phyloP scores from a whole-genome alignment of 805 yeast genomes.

The Cyberlindnera veronae region DNA sequence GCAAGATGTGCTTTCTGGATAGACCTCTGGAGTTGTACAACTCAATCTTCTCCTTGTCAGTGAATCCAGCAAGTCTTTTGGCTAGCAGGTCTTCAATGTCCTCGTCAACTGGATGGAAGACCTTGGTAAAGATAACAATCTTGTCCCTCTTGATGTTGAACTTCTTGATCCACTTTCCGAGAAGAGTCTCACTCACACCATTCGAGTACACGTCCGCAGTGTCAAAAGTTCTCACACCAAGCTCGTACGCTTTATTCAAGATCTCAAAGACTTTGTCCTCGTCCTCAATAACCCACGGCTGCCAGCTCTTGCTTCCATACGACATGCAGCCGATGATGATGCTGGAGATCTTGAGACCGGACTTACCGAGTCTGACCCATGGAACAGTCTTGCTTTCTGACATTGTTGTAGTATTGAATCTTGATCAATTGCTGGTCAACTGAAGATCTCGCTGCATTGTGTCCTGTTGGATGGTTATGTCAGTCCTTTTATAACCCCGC shows the following conservation, averaged over 20 bases:
- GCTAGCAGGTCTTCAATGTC: background rate
- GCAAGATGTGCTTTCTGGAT: conserved; percentile 45
- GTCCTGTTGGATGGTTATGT: too few species aligned
- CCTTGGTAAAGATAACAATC: conserved; percentile 51
- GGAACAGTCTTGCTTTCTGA: conserved; percentile 8
- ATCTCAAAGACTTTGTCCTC: conserved; percentile 41
- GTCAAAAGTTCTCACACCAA: conserved; percentile 45
- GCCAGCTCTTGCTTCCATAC: conserved; percentile 33
- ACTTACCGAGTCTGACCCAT: conserved; percentile 32
- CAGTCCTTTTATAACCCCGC: too few species aligned
- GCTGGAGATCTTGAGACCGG: conserved; percentile 47
- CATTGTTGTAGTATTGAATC: conserved; percentile 2
- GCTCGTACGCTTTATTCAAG: conserved; percentile 42
- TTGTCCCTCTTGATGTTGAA: conserved; percentile 49
- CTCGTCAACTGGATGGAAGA: conserved; percentile 12
- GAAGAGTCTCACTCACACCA: conserved; percentile 43
- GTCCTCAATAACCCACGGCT: conserved; percentile 42
- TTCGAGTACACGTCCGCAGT: conserved; percentile 48
- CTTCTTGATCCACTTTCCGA: conserved; percentile 50
- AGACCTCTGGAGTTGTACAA: conserved; percentile 35
- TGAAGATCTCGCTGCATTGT: too few species aligned
- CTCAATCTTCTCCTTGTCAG: background rate
- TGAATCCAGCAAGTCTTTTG: background rate
- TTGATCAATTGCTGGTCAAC: background rate
- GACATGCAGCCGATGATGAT: conserved; percentile 54